Percentiles rank a stretch among this genome's conserved stretches.
phyloP scores from a whole-genome alignment of 2,329 filamentous ascomycete genomes.

The Mycosphaerella arachidis region DNA sequence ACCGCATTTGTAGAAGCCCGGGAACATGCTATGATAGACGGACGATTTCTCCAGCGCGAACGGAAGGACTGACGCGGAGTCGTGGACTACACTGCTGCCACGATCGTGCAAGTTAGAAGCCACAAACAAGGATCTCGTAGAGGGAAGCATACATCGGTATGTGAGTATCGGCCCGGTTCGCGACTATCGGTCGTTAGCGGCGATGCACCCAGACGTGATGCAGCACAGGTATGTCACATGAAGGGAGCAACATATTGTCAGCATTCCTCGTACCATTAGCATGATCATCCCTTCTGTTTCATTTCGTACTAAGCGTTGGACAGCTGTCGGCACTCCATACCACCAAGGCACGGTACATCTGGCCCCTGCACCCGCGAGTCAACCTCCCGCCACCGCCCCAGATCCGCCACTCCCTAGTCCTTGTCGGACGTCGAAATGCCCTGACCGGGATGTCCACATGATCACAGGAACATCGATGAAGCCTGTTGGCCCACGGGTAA shows the following conservation, averaged over 20 bases:
- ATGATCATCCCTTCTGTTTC: neutral
- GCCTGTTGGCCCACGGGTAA: neutral
- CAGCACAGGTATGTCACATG: no score
- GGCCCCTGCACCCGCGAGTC: neutral
- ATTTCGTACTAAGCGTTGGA: neutral
- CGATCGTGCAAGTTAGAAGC: neutral
- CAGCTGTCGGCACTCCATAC: neutral
- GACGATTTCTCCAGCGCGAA: no score
- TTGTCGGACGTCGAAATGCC: neutral
- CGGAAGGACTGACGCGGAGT: no score
- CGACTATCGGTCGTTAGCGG: no score
- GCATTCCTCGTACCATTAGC: neutral
- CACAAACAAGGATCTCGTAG: no score
- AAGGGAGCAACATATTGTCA: neutral
- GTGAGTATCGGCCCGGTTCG: no score
- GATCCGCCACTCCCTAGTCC: neutral
- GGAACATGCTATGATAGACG: no score
- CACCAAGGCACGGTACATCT: neutral
- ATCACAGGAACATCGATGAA: neutral
- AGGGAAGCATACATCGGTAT: no score
- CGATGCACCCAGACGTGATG: no score
- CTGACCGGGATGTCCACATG: neutral
- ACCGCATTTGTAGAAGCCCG: no score
- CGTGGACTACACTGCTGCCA: neutral
- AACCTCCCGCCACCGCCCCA: neutral